phyloP scores from a whole-genome alignment of 83 land plant species.

The Picea engelmannii region DNA sequence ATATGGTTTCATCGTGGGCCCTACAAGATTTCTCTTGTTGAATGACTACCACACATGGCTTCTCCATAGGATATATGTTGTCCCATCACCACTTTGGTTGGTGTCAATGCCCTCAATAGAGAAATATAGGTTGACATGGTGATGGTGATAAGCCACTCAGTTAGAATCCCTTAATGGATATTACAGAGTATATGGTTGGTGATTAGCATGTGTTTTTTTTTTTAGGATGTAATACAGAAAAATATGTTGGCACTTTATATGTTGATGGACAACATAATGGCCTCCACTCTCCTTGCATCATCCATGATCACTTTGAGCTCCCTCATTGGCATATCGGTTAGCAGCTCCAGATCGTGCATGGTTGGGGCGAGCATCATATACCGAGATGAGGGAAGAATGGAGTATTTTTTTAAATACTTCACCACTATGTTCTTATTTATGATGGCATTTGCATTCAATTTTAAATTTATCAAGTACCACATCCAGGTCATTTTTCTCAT shows the following conservation, averaged over 20 bases:
- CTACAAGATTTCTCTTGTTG: constrained; percentile 47
- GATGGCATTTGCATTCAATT: constrained; percentile 68
- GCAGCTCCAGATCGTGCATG: not conserved
- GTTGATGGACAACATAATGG: constrained; percentile 82
- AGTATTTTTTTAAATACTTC: constrained; percentile 53
- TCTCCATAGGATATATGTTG: constrained; percentile 32
- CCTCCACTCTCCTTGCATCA: constrained; percentile 66
- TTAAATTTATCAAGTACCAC: constrained; percentile 70
- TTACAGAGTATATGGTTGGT: too few relatives aligned
- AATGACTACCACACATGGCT: constrained; percentile 58
- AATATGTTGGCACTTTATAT: constrained; percentile 72
- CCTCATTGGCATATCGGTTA: constrained; percentile 59
- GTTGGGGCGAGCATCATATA: constrained; percentile 18
- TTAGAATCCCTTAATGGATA: too few relatives aligned
- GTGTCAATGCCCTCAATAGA: constrained; percentile 67
- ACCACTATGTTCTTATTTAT: constrained; percentile 64
- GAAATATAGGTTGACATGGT: constrained; percentile 67
- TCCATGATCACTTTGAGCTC: constrained; percentile 75
- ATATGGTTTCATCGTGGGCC: constrained; percentile 42
- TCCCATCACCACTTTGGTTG: constrained; percentile 59
- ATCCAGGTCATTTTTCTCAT: constrained; percentile 76
- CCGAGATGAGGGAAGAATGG: constrained; percentile 32
- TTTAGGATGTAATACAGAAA: constrained; percentile 43
- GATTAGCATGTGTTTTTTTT: too few relatives aligned
- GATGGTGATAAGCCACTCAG: constrained; percentile 49